Evolutionary conservation across 495 filamentous ascomycete genomes (phyloP), one percentile per base, ranked within the genome.

Genomic region (Ascobolus immersus): DNA sequence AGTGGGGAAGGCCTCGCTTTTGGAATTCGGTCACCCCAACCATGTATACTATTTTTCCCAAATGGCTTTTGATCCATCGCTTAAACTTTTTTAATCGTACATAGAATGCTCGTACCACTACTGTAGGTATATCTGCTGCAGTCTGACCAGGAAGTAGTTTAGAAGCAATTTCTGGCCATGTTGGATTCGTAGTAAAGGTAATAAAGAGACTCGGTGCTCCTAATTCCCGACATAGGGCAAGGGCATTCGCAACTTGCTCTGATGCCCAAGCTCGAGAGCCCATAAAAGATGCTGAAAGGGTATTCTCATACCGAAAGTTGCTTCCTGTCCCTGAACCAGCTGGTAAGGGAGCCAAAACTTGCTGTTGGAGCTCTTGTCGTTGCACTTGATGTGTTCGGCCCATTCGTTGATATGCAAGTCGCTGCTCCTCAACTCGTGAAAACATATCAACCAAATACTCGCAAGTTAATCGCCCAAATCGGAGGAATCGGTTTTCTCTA

Each of bases 101-200:
- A 32, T 36, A 35, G 9, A 39, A 39, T 17, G 36, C 15, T n/a
- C 15, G 21, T 26, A 27, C 35, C 15, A 40, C 21, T 17, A 40
- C 10, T 1, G 21, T 17, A 1, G 21, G 21, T 8, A 40, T 40
- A 32, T 36, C 21, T 2, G 33, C 25, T 4, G 33, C 32, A 15
- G 21, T 26, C 14, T 40, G 38, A 2, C 21, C 33, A 12, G 38
- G 5, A 13, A 12, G 1, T 2, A 40, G 4, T 12, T 26, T 12
- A 11, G 14, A 22, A 9, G 15, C 21, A 31, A 37, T 31, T 21
- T 37, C 35, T 13, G 17, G 13, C 27, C 35, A 37, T n/a, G n/a
- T n/a, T n/a, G 27, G 35, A 37, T 37, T 37, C 23, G 27, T 37
- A 14, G 35, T 37, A 9, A 36, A 28, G 14, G 25, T 30, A 12